phyloP scores from a whole-genome alignment of 345 rosid genomes.

The Syzygium jambos region DNA sequence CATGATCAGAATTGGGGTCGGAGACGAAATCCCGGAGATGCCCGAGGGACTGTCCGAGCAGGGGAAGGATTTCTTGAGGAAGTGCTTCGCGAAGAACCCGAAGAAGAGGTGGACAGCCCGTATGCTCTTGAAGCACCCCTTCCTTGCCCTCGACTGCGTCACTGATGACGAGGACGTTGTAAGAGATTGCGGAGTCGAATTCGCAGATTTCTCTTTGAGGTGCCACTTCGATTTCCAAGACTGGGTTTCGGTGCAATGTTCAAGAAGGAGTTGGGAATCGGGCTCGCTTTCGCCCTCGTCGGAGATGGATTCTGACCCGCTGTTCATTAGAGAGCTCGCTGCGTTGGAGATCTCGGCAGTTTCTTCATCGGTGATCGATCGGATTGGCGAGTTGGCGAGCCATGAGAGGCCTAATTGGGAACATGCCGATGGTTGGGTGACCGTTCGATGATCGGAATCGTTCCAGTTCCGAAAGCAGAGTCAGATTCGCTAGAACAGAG shows the following conservation, averaged over 20 bases:
- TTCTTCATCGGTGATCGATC: not conserved
- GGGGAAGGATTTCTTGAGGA: constrained; percentile 59
- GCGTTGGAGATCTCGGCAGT: not conserved
- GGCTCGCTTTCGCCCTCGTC: not conserved
- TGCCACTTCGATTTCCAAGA: constrained; percentile 3
- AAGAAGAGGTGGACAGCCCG: no score
- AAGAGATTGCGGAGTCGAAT: not conserved
- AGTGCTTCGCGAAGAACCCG: constrained; percentile 55
- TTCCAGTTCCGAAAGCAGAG: not conserved
- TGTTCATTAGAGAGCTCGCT: not conserved
- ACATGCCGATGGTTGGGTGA: not conserved
- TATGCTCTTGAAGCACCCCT: constrained; percentile 58
- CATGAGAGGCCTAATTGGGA: not conserved
- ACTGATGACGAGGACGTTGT: not conserved
- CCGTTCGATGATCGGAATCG: not conserved
- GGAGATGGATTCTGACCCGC: not conserved
- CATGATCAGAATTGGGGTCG: no score
- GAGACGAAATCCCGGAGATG: constrained; percentile 46
- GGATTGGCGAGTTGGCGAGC: not conserved
- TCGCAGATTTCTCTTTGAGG: not conserved
- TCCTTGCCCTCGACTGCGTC: constrained; percentile 7
- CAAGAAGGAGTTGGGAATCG: not conserved
- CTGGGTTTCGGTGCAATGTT: not conserved
- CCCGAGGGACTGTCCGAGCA: constrained; percentile 51
- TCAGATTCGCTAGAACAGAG: not conserved